Evolutionary conservation across 2,329 filamentous ascomycete species (phyloP), one percentile per base, ranked within the genome.

Genomic region (Arthrobotrys entomopaga): DNA sequence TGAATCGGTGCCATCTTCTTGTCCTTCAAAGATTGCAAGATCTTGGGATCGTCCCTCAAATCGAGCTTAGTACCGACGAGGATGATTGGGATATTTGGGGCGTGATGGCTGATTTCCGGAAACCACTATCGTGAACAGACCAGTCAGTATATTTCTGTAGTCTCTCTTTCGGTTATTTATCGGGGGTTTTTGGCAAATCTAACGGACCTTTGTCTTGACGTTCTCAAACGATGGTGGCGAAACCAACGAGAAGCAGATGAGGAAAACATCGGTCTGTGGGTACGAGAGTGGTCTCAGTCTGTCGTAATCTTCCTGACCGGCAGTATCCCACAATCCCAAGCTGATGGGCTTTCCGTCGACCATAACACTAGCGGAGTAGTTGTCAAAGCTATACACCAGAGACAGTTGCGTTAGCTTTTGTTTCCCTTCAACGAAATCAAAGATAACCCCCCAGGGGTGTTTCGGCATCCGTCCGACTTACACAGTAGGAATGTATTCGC

Each of bases 341-440:
- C 99, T 95, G 81, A 99, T 95, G 84, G 97, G 95, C 87, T 98
- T 98, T 87, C 93, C 93, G 87, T 99, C 95, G 81, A 99, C 95
- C 87, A 99, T 94, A 83, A 99, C 95, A 88, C 99, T 95, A 89
- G 95, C 95, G 82, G 99, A 95, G 82, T 99, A 99, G 91, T 99
- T 87, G 57, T 72, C 67, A 53, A 72, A 72, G 57, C 49, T 53
- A 19, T 53, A 72, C 78, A 61, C 77, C 75, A 64, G 69, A 65
- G 49, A 61, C 48, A 77, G 16, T 29, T 54, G 7, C 53, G 53
- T 57, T 19, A 57, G 29, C 53, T 42, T 20, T 54, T 19, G 59
- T 26, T 61, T 42, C 15, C 16, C 19, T 2, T 46, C 26, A 42
- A 46, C 40, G 56, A 34, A 59, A 20, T 73, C 59, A 24, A 70